phyloP scores from a whole-genome alignment of 331 rosid genomes.

The Quercus tomentella region DNA sequence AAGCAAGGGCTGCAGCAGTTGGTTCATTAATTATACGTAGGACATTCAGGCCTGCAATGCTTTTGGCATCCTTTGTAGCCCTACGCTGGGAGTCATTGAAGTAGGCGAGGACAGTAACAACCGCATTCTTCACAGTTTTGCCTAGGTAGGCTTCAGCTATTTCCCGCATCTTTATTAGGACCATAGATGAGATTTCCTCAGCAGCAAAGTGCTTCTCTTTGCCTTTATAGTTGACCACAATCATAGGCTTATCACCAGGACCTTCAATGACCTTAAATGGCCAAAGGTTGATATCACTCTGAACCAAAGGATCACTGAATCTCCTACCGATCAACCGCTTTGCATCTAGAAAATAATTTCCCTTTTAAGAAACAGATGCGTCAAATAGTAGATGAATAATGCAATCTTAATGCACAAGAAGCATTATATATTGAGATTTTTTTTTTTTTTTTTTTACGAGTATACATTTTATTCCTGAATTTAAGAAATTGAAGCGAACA shows the following conservation, averaged over 20 bases:
- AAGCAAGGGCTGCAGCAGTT: slow-evolving; percentile 46
- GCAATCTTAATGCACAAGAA: too few relatives aligned
- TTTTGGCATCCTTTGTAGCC: slow-evolving; percentile 35
- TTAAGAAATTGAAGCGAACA: too few relatives aligned
- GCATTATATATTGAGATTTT: too few relatives aligned
- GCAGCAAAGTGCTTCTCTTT: not conserved
- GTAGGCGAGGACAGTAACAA: slow-evolving; percentile 40
- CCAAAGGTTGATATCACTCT: not conserved
- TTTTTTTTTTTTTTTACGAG: too few relatives aligned
- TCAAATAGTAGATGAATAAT: too few relatives aligned
- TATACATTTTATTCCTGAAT: too few relatives aligned
- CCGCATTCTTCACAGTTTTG: slow-evolving; percentile 27
- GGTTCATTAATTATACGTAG: slow-evolving; percentile 51
- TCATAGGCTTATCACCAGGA: not conserved
- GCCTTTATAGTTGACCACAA: not conserved
- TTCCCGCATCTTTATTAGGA: slow-evolving; percentile 33
- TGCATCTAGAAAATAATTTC: slow-evolving; percentile 16
- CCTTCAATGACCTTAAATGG: slow-evolving; percentile 6
- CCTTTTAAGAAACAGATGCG: too few relatives aligned
- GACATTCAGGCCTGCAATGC: slow-evolving; percentile 31
- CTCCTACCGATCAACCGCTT: slow-evolving; percentile 48
- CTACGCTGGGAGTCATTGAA: slow-evolving; percentile 44
- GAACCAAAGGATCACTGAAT: slow-evolving; percentile 1
- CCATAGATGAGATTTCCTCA: not conserved
- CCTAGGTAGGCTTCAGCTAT: slow-evolving; percentile 36